phyloP scores from a whole-genome alignment of 345 rosid species.

The Arabidopsis arenosa region DNA sequence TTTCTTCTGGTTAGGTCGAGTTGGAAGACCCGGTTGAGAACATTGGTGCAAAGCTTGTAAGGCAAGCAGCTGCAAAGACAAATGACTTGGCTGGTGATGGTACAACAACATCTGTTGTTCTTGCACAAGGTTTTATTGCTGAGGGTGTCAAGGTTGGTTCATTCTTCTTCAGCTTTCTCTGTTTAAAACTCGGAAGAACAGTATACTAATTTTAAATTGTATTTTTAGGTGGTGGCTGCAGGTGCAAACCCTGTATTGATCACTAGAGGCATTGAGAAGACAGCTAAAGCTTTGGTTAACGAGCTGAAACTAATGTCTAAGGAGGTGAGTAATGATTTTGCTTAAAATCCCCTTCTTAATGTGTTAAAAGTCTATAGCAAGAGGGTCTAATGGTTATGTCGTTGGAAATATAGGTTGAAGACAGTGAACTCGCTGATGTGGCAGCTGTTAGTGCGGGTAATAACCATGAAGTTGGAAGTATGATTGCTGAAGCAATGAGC shows the following conservation, averaged over 20 bases:
- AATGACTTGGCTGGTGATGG: conserved; percentile 99
- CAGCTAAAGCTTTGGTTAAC: conserved; percentile 76
- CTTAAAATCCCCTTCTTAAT: neutral
- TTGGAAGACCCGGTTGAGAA: conserved; percentile 99
- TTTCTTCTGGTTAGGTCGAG: conserved; percentile 66
- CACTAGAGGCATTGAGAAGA: conserved; percentile 97
- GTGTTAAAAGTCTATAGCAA: neutral
- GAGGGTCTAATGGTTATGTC: conserved; percentile 4
- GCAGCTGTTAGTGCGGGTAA: conserved; percentile 99
- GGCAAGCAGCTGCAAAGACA: conserved; percentile 98
- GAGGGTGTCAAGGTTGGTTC: conserved; percentile 90
- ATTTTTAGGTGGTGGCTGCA: conserved; percentile 88
- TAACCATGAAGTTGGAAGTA: conserved; percentile 86
- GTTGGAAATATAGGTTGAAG: conserved; percentile 71
- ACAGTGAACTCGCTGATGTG: conserved; percentile 98
- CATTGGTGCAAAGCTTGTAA: conserved; percentile 94
- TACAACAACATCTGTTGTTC: conserved; percentile 98
- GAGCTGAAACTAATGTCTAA: conserved; percentile 87
- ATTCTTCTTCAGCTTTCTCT: conserved; percentile 9
- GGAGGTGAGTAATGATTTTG: conserved; percentile 56
- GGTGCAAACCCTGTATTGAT: conserved; percentile 98
- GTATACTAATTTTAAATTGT: neutral
- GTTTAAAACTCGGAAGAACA: neutral
- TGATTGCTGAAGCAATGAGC: conserved; percentile 99
- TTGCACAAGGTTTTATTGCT: conserved; percentile 96